A percentile compares a stretch with the other conserved stretches of the same genome.
These are phyloP conservation scores for Trichosporon coremiiforme DNA, from an alignment of 1,284 basidiomycete species.

Conservation along the genomic window DNA sequence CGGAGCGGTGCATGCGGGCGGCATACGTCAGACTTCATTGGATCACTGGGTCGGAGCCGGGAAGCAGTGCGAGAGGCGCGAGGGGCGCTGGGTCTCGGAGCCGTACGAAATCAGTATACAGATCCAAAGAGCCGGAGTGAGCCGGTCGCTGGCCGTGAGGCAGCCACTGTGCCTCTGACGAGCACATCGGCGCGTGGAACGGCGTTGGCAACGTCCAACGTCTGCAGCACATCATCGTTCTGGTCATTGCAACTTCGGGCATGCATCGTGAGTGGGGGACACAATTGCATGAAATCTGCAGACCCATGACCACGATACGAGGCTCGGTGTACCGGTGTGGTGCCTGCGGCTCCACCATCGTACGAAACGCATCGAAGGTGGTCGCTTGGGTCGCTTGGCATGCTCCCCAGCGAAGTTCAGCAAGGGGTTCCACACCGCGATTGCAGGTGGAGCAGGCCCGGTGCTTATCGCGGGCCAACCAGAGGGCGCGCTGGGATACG, in stretches of 20 bases:
- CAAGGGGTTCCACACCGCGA: background rate
- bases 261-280: background rate
- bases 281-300: background rate
- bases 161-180: background rate
- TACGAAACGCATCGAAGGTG: constrained; percentile 3
- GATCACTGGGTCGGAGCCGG: background rate
- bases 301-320: background rate
- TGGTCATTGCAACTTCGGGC: background rate
- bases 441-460: background rate
- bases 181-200: too few species aligned
- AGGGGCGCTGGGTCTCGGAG: background rate
- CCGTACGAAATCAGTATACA: background rate
- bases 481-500: background rate
- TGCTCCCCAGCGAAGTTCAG: background rate
- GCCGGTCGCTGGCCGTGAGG: background rate
- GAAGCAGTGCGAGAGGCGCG: background rate
- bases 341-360: constrained; percentile 11
- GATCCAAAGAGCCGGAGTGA: constrained; percentile 1
- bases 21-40: background rate
- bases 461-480: constrained; percentile 2
- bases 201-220: too few species aligned
- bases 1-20: background rate
- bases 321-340: background rate
- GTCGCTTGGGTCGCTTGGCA: constrained; percentile 4
- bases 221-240: background rate